Evolutionary conservation across 768 basidiomycete genomes (phyloP).

Genomic region (Coprinellus micaceus): DNA sequence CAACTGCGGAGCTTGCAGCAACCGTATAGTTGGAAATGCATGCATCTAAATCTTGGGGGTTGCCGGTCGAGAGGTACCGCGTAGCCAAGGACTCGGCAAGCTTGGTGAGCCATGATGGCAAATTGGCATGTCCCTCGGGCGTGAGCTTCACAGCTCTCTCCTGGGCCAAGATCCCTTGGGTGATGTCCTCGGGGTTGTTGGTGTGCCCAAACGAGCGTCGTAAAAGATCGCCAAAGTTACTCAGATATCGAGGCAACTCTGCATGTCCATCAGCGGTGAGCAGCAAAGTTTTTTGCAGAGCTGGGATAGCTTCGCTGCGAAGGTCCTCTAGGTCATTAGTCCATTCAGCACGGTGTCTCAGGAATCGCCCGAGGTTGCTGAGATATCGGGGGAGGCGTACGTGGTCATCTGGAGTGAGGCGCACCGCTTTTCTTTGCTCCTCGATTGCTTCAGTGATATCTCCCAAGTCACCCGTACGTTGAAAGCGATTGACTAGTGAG

Average conservation of each 20-base stretch:
- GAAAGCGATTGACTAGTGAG: slow-evolving; percentile 18
- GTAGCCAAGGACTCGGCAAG: not conserved
- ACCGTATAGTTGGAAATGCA: not conserved
- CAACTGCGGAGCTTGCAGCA: slow-evolving; percentile 8
- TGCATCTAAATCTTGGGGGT: slow-evolving; percentile 1
- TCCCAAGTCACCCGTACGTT: slow-evolving; percentile 7
- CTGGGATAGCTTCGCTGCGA: not conserved
- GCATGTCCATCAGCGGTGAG: not conserved
- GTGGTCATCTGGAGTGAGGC: not conserved
- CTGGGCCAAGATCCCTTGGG: not conserved
- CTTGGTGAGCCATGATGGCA: not conserved
- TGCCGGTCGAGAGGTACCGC: not conserved
- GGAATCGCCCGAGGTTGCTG: not conserved
- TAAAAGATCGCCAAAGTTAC: not conserved
- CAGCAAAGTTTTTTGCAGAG: not conserved
- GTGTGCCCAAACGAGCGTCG: no score
- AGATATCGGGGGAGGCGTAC: not conserved
- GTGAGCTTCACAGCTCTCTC: not conserved
- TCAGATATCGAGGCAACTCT: not conserved
- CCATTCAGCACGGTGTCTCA: not conserved
- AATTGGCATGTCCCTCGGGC: not conserved
- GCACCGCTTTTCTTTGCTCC: not conserved
- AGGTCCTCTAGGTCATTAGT: not conserved
- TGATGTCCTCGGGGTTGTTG: not conserved
- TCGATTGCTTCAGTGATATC: slow-evolving; percentile 14